A percentile compares a stretch with the other conserved stretches of the same genome.
Evolutionary conservation across 306 rosid genomes (phyloP).

Genomic region (Quercus variabilis): DNA sequence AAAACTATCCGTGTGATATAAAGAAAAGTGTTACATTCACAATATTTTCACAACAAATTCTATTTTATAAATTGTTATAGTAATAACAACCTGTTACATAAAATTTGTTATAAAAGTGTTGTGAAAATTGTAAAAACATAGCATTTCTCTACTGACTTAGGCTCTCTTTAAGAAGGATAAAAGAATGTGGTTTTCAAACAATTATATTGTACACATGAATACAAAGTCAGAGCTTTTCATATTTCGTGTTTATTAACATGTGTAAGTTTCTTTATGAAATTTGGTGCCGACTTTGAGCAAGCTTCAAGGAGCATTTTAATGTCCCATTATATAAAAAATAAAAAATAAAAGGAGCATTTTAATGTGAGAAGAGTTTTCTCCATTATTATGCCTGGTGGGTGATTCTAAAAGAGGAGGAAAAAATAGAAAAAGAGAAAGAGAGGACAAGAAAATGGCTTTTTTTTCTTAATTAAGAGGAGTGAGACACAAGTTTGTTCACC

Average conservation of each 20-base stretch:
- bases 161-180: neutral
- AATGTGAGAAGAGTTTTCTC: neutral
- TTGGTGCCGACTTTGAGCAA: neutral
- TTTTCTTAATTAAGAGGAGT: constrained; percentile 38
- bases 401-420: neutral
- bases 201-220: neutral
- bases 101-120: too few species aligned
- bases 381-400: neutral
- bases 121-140: too few species aligned
- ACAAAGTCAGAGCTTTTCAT: too few species aligned
- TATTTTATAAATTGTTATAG: too few species aligned
- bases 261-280: neutral
- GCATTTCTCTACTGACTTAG: neutral
- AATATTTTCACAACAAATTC: too few species aligned
- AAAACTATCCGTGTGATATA: too few species aligned
- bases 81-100: too few species aligned
- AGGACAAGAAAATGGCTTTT: neutral
- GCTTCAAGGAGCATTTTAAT: neutral
- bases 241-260: too few species aligned
- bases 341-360: neutral
- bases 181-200: neutral
- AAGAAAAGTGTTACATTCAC: too few species aligned
- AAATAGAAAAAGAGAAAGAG: too few species aligned
- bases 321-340: neutral
- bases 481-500: constrained; percentile 58